Base-by-base conservation (phyloP, 176 grass and related monocot genomes). In the Thinopyrum elongatum region DNA sequence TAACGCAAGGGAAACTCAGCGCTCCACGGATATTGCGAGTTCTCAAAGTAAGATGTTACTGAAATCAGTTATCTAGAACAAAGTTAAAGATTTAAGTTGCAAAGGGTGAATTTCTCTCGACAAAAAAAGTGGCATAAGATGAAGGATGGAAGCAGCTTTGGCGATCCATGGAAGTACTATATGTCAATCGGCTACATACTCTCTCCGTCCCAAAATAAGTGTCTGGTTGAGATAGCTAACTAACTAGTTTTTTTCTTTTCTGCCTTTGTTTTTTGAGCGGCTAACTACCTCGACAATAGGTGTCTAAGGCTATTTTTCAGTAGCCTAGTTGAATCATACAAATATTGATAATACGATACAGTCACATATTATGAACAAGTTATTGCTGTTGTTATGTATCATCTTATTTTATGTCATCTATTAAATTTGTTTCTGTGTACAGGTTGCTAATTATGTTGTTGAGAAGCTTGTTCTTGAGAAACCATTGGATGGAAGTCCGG, bases 381-480 rank as follows among this genome's bases (percentile, higher is more conserved):
- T 69, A 44, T 26, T 67, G 9, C 61, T 72, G 34, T 80, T 75
- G 47, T 13, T 84, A 64, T 2, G n/a, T 33, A 31, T 70, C 8
- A 77, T 26, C 26, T 63, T 55, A 16, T 69, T 65, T 38, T 79
- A 34, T 8, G 70, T 49, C 29, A 15, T 73, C 15, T 68, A 26
- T 80, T 71, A 33, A 83, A 60, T 67, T 42, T 65, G 31, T 81
- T 58, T 84, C 22, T 19, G 80, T 74, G 21, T 89, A 61, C 87
- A 98, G 97, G 94, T 99, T 70, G 86, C 89, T 84, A 95, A 96
- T 74, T 99, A 99, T 58, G 94, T 99, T 38, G 85, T 96, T 69
- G 93, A 99, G 88, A 99, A 99, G 81, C 86, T 95, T 8, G 77
- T 95, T 65, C 74, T 92, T 44, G 97, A 96, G 26, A 96, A 92